phyloP scores from a whole-genome alignment of 306 rosid species.

The Begonia fuchsioides region DNA sequence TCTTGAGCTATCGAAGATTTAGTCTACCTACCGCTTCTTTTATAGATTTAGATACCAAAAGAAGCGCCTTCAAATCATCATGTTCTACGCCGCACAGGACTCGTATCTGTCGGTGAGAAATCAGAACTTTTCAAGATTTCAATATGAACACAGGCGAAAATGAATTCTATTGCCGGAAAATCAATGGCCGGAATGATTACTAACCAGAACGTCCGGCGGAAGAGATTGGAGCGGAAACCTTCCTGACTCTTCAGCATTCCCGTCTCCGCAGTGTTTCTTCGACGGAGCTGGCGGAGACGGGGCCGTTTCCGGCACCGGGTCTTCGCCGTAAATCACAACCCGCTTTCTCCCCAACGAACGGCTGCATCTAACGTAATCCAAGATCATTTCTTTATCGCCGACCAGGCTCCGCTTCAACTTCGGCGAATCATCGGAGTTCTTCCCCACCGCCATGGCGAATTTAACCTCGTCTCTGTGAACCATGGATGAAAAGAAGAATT shows the following conservation, averaged over 20 bases:
- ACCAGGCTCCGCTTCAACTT: conserved; percentile 13
- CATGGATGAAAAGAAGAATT: too few relatives aligned
- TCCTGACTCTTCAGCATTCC: conserved; percentile 3
- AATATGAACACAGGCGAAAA: background rate
- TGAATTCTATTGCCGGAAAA: background rate
- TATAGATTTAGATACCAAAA: conserved; percentile 39
- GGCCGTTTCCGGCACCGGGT: conserved; percentile 7
- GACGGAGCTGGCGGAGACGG: conserved; percentile 18
- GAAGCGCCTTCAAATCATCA: conserved; percentile 55
- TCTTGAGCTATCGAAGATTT: background rate
- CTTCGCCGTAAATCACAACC: conserved; percentile 22
- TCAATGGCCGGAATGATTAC: conserved; percentile 3
- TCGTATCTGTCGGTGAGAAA: conserved; percentile 23
- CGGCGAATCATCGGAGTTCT: conserved; percentile 13
- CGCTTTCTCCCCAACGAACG: conserved; percentile 45
- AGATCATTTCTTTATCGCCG: conserved; percentile 9
- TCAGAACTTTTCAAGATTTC: background rate
- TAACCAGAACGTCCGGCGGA: conserved; percentile 66
- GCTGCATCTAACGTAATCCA: conserved; percentile 30
- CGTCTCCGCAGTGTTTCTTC: conserved; percentile 32
- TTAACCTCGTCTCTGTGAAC: too few relatives aligned
- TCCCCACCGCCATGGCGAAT: conserved; percentile 33
- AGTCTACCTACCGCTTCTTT: conserved; percentile 40
- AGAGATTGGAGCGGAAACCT: conserved; percentile 38
- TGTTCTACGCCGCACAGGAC: conserved; percentile 58